Percentiles rank a stretch among this genome's conserved stretches.
Conservation (phyloP, 1,284 basidiomycete genomes). For the Somion occarium region DNA sequence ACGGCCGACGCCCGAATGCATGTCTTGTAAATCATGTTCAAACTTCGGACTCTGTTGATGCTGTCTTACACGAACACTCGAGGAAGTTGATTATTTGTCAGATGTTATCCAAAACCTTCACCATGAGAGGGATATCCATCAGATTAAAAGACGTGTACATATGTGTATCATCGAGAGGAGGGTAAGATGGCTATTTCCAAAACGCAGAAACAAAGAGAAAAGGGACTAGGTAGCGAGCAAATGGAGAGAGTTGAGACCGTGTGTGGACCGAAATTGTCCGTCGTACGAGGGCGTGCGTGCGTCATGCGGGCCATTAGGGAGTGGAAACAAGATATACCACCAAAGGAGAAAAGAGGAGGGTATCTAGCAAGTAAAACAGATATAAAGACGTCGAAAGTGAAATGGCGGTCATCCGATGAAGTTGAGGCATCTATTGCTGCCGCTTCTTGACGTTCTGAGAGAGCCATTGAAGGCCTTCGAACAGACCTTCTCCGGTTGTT, state of each 20-base stretch:
- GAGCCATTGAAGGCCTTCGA: constrained; percentile 94
- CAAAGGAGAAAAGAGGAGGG: constrained; percentile 14
- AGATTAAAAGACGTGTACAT: too few species aligned
- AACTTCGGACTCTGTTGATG: too few species aligned
- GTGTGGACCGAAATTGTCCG: constrained; percentile 30
- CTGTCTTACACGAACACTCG: too few species aligned
- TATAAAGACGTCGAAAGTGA: constrained; percentile 6
- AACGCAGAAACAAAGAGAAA: constrained; percentile 27
- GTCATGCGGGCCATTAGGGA: constrained; percentile 31
- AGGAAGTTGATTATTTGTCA: too few species aligned
- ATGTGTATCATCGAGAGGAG: constrained; percentile 26
- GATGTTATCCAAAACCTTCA: too few species aligned
- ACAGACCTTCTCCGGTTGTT: constrained; percentile 93
- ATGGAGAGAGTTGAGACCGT: constrained; percentile 16
- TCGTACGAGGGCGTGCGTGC: constrained; percentile 28
- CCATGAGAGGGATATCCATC: too few species aligned
- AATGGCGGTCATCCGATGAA: not conserved
- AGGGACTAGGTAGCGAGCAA: constrained; percentile 19
- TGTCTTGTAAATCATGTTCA: too few species aligned
- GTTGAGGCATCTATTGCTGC: constrained; percentile 45
- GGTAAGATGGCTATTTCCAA: constrained; percentile 15
- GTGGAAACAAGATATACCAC: constrained; percentile 19
- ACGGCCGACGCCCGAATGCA: too few species aligned
- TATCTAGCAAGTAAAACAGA: constrained; percentile 4
- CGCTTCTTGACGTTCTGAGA: constrained; percentile 94